Evolutionary conservation across 345 rosid species (phyloP).

Genomic region (Stellera chamaejasme): DNA sequence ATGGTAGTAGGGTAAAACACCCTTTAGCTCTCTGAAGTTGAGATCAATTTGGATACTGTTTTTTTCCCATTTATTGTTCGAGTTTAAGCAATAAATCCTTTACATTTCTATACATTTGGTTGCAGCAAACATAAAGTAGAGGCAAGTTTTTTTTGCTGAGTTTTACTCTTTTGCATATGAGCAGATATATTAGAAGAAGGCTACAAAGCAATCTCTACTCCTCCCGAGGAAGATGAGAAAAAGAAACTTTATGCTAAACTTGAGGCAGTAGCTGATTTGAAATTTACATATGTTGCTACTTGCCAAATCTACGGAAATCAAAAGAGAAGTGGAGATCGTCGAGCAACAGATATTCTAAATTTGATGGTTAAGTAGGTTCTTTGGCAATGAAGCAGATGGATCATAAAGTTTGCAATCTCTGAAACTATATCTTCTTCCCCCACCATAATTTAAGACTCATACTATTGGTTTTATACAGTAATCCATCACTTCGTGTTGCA

Average conservation of each 20-base stretch:
- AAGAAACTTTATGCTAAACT: slow-evolving; percentile 69
- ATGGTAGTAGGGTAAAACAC: too few relatives aligned
- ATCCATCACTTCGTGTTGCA: slow-evolving; percentile 93
- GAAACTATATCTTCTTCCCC: not conserved
- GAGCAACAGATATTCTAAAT: slow-evolving; percentile 94
- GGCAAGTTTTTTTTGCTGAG: slow-evolving; percentile 2
- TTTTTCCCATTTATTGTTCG: too few relatives aligned
- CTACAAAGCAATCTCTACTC: slow-evolving; percentile 74
- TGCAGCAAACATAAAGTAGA: too few relatives aligned
- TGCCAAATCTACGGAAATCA: slow-evolving; percentile 93
- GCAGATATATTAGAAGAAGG: slow-evolving; percentile 91
- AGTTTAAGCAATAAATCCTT: too few relatives aligned
- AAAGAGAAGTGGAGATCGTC: slow-evolving; percentile 89
- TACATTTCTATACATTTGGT: too few relatives aligned
- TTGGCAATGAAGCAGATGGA: not conserved
- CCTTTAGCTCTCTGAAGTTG: too few relatives aligned
- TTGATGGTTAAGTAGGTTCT: slow-evolving; percentile 94
- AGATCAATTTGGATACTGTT: too few relatives aligned
- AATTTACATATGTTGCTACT: slow-evolving; percentile 94
- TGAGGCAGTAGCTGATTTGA: slow-evolving; percentile 94
- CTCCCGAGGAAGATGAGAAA: slow-evolving; percentile 85
- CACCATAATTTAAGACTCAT: too few relatives aligned
- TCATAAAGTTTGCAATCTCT: too few relatives aligned
- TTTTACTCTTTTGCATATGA: slow-evolving; percentile 17
- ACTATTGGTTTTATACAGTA: slow-evolving; percentile 30